Percentiles rank a stretch among this genome's conserved stretches.
phyloP scores from a whole-genome alignment of 1,139 yeast species.

The Geotrichum aggregatum region DNA sequence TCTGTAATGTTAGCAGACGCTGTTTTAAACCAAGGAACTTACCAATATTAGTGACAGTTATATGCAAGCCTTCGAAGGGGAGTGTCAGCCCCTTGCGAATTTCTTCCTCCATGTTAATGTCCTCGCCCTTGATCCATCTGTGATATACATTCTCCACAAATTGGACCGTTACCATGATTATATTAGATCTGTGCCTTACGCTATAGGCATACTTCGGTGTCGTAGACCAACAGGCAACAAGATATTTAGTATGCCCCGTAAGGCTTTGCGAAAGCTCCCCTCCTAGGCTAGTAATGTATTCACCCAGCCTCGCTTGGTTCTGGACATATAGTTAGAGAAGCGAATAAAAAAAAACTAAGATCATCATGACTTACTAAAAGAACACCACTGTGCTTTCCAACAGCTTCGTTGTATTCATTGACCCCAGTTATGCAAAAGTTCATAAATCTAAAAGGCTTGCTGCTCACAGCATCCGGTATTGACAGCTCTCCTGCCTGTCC shows the following conservation, averaged over 20 bases:
- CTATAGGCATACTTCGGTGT: constrained; percentile 67
- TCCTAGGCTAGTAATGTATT: constrained; percentile 53
- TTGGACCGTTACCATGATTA: constrained; percentile 51
- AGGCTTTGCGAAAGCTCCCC: constrained; percentile 58
- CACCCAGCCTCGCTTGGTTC: constrained; percentile 24
- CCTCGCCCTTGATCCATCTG: constrained; percentile 54
- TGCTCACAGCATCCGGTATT: constrained; percentile 1
- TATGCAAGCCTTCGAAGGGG: constrained; percentile 47
- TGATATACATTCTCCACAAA: constrained; percentile 47
- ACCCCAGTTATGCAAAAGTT: constrained; percentile 20
- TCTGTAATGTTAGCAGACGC: constrained; percentile 3
- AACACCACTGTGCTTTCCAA: not conserved
- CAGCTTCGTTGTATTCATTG: constrained; percentile 12
- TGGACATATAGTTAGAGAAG: constrained; percentile 14
- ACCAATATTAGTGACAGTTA: constrained; percentile 53
- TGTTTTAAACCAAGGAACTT: constrained; percentile 16
- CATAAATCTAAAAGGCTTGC: constrained; percentile 19
- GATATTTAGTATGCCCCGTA: constrained; percentile 61
- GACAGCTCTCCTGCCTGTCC: too few species aligned
- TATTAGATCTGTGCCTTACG: constrained; percentile 55
- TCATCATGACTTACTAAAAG: constrained; percentile 9
- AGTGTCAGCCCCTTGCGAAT: constrained; percentile 38
- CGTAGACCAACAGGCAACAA: constrained; percentile 61
- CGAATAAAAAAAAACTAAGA: not conserved
- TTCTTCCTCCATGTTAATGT: constrained; percentile 35